Percentiles rank a stretch among this genome's conserved stretches.
Conservation (phyloP, 192 early-diverging fungal genomes). For the Dissophora ornata region DNA sequence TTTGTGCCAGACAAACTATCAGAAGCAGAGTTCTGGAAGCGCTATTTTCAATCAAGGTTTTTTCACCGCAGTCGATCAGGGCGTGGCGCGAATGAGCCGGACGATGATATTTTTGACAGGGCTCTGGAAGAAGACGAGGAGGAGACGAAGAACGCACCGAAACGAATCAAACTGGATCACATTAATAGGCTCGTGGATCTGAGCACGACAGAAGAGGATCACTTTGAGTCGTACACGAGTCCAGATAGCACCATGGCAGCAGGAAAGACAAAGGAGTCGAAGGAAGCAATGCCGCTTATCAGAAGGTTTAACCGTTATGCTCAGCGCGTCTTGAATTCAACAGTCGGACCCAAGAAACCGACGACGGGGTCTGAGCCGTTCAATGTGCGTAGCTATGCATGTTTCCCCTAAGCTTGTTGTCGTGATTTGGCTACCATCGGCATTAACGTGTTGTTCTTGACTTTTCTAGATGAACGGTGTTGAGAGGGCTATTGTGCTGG, state of each 20-base stretch:
- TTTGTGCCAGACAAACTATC: conserved; percentile 83
- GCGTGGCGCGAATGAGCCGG: conserved; percentile 53
- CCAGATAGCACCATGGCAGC: conserved; percentile 42
- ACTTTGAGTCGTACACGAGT: conserved; percentile 62
- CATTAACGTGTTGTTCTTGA: neutral
- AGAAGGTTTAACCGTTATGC: conserved; percentile 92
- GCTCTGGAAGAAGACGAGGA: conserved; percentile 84
- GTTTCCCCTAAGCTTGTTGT: neutral
- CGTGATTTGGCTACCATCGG: too few relatives aligned
- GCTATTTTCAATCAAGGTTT: conserved; percentile 84
- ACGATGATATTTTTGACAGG: conserved; percentile 84
- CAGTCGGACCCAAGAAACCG: conserved; percentile 31
- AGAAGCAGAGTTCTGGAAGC: conserved; percentile 89
- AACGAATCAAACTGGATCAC: conserved; percentile 64
- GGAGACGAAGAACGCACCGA: conserved; percentile 51
- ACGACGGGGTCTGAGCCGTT: conserved; percentile 20
- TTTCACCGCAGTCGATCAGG: conserved; percentile 84
- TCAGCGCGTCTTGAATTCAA: conserved; percentile 76
- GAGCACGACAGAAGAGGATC: conserved; percentile 83
- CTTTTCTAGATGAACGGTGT: conserved; percentile 60
- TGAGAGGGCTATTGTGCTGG: conserved; percentile 70
- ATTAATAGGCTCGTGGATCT: conserved; percentile 82
- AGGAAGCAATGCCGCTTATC: conserved; percentile 82
- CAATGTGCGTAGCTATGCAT: conserved; percentile 11
- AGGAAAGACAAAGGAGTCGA: conserved; percentile 34